A percentile compares a stretch with the other conserved stretches of the same genome.
Evolutionary conservation across 495 filamentous ascomycete species (phyloP).

Genomic region (Aspergillus asperescens): DNA sequence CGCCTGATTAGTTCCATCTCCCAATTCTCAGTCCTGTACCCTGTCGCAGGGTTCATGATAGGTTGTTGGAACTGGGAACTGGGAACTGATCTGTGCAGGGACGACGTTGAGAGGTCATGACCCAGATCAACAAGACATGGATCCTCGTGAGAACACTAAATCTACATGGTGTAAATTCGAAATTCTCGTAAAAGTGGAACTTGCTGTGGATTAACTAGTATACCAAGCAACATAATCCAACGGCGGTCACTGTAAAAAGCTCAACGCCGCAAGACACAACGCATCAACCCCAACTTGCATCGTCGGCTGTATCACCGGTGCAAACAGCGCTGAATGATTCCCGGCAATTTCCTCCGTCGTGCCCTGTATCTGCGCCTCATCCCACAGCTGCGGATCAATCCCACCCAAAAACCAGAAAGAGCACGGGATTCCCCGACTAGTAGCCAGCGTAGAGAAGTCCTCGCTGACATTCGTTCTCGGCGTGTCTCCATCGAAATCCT

Average conservation of each 20-base stretch:
- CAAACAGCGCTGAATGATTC: constrained; percentile 60
- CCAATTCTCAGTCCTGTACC: too few relatives aligned
- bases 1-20: background rate
- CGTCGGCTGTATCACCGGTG: constrained; percentile 59
- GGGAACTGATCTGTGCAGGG: too few relatives aligned
- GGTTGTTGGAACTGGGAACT: too few relatives aligned
- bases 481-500: constrained; percentile 34
- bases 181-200: background rate
- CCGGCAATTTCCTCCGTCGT: constrained; percentile 31
- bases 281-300: constrained; percentile 53
- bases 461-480: constrained; percentile 39
- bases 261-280: constrained; percentile 52
- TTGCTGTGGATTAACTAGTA: background rate
- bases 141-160: too few relatives aligned
- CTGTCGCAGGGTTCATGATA: too few relatives aligned
- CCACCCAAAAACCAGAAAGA: constrained; percentile 47
- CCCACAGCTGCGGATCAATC: constrained; percentile 40
- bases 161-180: too few relatives aligned
- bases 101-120: too few relatives aligned
- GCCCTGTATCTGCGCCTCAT: constrained; percentile 26
- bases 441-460: constrained; percentile 43
- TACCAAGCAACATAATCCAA: too few relatives aligned
- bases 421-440: constrained; percentile 31
- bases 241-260: constrained; percentile 22
- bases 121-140: too few relatives aligned